Evolutionary conservation across 352 stramenopile species (phyloP), one percentile per base, ranked within the genome.

Genomic region (Phytophthora lateralis): DNA sequence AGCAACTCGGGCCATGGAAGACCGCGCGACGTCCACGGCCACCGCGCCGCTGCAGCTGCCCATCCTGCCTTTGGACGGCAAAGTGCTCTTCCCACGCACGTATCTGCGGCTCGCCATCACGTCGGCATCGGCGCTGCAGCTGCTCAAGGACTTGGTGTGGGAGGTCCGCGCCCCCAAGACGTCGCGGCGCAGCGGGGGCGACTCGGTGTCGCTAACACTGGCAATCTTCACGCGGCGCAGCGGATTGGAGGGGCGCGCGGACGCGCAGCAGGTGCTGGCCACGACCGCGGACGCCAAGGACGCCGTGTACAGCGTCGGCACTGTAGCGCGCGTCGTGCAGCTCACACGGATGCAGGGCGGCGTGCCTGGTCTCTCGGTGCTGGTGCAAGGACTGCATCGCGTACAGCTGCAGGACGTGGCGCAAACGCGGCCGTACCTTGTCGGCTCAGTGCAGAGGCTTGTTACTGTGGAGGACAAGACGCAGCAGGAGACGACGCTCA

Each of bases 141-240:
- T 93, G 37, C 76, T 93, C 39, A 90, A 93, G 47, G 81, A 93
- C 49, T 66, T 90, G 8, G 75, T 93, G 15, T 93, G 80, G 84
- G 80, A 93, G 45, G 78, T 87, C 12, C 78, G 83, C 27, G 67
- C 76, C 47, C 75, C 69, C 44, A 87, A 80, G 59, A 60, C 73
- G n/a, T 63, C 64, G 17, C 75, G 71, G 8, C 65, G 61, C 17
- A 55, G 43, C 46, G 44, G 46, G 5, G 27, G 53, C 48, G 60
- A 65, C 42, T 18, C 57, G 37, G 27, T 70, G 32, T 83, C 81
- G 18, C 69, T 93, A 6, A 69, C 76, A 30, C 56, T 92, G 3
- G 83, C 75, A 11, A 76, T 92, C 27, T 92, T 92, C 60, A 89
- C 83, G 3, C 78, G 80, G 8, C 78, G 80, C 53, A 63, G 60